These are phyloP conservation scores for Panicum miliaceum DNA, from an alignment of 176 grass and related monocot species.

Conservation along the genomic window DNA sequence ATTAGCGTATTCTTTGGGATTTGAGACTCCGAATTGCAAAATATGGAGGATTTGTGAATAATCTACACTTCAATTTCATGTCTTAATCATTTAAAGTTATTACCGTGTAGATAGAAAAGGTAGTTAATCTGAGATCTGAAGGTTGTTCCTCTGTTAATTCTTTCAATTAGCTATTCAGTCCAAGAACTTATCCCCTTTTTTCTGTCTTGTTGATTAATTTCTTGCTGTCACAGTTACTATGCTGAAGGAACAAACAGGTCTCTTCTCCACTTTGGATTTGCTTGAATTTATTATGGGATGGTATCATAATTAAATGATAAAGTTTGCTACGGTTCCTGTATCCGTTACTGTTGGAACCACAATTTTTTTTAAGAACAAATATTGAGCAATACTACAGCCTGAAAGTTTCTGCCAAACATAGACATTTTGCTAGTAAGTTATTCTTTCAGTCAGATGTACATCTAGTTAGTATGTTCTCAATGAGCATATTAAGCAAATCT, in stretches of 20 bases:
- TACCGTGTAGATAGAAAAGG: too few species aligned
- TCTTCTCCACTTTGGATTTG: not conserved
- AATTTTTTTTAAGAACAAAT: not conserved
- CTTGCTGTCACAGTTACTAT: too few species aligned
- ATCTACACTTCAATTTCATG: not conserved
- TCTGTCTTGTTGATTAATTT: too few species aligned
- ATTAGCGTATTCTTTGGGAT: not conserved
- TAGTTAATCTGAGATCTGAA: too few species aligned
- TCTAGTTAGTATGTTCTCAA: not conserved
- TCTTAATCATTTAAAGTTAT: too few species aligned
- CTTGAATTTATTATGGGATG: conserved; percentile 49
- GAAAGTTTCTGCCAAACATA: not conserved
- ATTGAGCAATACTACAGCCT: not conserved
- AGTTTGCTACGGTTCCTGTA: not conserved
- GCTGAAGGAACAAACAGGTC: too few species aligned
- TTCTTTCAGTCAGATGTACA: not conserved
- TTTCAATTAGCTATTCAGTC: too few species aligned
- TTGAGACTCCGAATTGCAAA: not conserved
- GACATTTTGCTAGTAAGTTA: not conserved
- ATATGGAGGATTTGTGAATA: not conserved
- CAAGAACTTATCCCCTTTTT: too few species aligned
- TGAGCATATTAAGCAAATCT: not conserved
- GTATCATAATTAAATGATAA: conserved; percentile 33
- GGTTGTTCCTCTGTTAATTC: too few species aligned
- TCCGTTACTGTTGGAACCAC: conserved; percentile 10